Percentiles rank a stretch among this genome's conserved stretches.
Conservation (phyloP, 2,329 filamentous ascomycete genomes). For the Fusarium lyarnte region DNA sequence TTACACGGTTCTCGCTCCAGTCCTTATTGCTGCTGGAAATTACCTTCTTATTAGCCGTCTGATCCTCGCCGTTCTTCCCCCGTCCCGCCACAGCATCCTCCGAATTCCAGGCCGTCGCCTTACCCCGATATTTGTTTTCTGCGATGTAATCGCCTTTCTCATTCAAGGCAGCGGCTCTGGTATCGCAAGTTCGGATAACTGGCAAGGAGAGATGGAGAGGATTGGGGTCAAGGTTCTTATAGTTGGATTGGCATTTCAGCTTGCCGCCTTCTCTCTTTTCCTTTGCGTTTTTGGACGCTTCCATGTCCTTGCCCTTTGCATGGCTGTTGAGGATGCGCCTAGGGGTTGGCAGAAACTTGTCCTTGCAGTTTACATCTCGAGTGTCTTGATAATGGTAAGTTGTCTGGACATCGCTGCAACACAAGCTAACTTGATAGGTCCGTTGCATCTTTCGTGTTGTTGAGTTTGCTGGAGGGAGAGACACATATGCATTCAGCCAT, state of each 20-base stretch:
- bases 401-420: background rate
- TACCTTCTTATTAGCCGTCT: slow-evolving; percentile 62
- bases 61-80: slow-evolving; percentile 51
- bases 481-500: slow-evolving; percentile 59
- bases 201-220: slow-evolving; percentile 52
- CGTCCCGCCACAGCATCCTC: slow-evolving; percentile 47
- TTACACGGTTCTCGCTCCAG: slow-evolving; percentile 59
- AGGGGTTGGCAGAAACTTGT: slow-evolving; percentile 52
- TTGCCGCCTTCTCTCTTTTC: slow-evolving; percentile 53
- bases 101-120: slow-evolving; percentile 51
- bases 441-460: slow-evolving; percentile 64
- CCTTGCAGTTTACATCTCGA: slow-evolving; percentile 55
- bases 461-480: slow-evolving; percentile 62
- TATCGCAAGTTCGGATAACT: slow-evolving; percentile 55
- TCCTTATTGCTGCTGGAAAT: slow-evolving; percentile 60
- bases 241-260: slow-evolving; percentile 53
- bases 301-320: slow-evolving; percentile 44
- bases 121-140: slow-evolving; percentile 57
- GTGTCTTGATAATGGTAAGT: slow-evolving; percentile 57
- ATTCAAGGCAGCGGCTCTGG: slow-evolving; percentile 57
- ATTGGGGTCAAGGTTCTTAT: slow-evolving; percentile 55
- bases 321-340: slow-evolving; percentile 42
- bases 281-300: slow-evolving; percentile 53
- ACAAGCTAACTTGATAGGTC: slow-evolving; percentile 44
- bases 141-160: slow-evolving; percentile 56